A percentile compares a stretch with the other conserved stretches of the same genome.
phyloP scores from a whole-genome alignment of 768 basidiomycete genomes.

The Mycena indigotica region DNA sequence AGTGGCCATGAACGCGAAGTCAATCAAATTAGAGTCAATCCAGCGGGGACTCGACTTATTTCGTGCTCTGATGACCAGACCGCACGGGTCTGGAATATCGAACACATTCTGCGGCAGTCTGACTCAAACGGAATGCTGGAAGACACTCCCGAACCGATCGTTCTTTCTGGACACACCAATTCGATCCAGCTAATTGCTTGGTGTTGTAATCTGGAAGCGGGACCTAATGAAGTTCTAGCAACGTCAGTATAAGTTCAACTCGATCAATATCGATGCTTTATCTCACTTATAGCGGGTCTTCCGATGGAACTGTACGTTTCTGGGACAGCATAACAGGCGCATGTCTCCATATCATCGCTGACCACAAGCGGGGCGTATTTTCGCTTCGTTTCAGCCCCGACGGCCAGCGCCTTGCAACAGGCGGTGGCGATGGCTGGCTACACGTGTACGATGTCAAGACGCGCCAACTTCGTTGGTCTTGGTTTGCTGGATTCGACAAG shows the following conservation, averaged over 20 bases:
- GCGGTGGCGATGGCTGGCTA: slow-evolving; percentile 77
- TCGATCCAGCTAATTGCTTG: slow-evolving; percentile 69
- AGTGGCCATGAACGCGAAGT: slow-evolving; percentile 79
- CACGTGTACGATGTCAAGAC: slow-evolving; percentile 66
- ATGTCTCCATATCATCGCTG: slow-evolving; percentile 70
- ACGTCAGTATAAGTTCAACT: slow-evolving; percentile 53
- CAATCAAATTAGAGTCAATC: slow-evolving; percentile 75
- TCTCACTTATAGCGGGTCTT: slow-evolving; percentile 59
- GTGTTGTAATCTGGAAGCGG: slow-evolving; percentile 57
- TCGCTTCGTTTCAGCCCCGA: slow-evolving; percentile 75
- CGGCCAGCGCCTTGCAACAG: slow-evolving; percentile 72
- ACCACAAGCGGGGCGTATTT: slow-evolving; percentile 75
- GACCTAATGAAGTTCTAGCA: slow-evolving; percentile 63
- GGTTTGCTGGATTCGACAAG: slow-evolving; percentile 59
- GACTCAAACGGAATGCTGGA: slow-evolving; percentile 35
- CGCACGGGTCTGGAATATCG: slow-evolving; percentile 74
- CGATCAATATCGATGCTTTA: not conserved
- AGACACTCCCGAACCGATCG: slow-evolving; percentile 38
- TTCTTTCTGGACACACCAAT: slow-evolving; percentile 65
- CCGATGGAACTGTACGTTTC: slow-evolving; percentile 76
- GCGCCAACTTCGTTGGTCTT: slow-evolving; percentile 61
- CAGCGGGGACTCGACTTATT: slow-evolving; percentile 65
- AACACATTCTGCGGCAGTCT: slow-evolving; percentile 11
- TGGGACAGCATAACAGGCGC: slow-evolving; percentile 83
- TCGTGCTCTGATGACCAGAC: slow-evolving; percentile 84